Evolutionary conservation across 805 yeast species (phyloP), one percentile per base, ranked within the genome.

Genomic region (Wickerhamomyces kurtzmanii): DNA sequence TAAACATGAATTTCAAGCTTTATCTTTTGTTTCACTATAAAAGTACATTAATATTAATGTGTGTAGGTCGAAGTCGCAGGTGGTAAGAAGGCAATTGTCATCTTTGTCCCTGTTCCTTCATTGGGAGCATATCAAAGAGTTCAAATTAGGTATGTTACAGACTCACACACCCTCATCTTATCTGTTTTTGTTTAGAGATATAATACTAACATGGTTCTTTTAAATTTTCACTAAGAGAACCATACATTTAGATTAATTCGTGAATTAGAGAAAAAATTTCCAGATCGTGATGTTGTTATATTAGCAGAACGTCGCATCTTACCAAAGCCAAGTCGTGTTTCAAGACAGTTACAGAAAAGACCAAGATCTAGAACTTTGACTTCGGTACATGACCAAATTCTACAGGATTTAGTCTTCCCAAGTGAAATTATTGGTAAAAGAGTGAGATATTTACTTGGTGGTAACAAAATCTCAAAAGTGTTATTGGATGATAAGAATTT

Each of bases 181-280:
- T n/a, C n/a, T n/a, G n/a, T n/a, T n/a, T n/a, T n/a, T n/a, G n/a
- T n/a, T n/a, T n/a, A n/a, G n/a, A n/a, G n/a, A n/a, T n/a, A n/a
- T n/a, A n/a, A n/a, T n/a, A n/a, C n/a, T n/a, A n/a, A n/a, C n/a
- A n/a, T n/a, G n/a, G n/a, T n/a, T n/a, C n/a, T n/a, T n/a, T n/a
- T n/a, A n/a, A n/a, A n/a, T n/a, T n/a, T n/a, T n/a, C n/a, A n/a
- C n/a, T n/a, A n/a, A n/a, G n/a, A n/a, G n/a, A n/a, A n/a, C n/a
- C n/a, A n/a, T n/a, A n/a, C n/a, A 20, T 65, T 65, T 46, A 82
- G 87, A 71, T 80, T 89, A 65, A 85, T 96, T 73, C 89, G 97
- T 73, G 98, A 89, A 76, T 82, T 89, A 65, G 98, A 89, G 75
- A 89, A 89, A 93, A 89, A 91, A 75, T 91, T 89, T 87, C 93